phyloP scores from a whole-genome alignment of 495 filamentous ascomycete genomes.

The Halenospora varia region DNA sequence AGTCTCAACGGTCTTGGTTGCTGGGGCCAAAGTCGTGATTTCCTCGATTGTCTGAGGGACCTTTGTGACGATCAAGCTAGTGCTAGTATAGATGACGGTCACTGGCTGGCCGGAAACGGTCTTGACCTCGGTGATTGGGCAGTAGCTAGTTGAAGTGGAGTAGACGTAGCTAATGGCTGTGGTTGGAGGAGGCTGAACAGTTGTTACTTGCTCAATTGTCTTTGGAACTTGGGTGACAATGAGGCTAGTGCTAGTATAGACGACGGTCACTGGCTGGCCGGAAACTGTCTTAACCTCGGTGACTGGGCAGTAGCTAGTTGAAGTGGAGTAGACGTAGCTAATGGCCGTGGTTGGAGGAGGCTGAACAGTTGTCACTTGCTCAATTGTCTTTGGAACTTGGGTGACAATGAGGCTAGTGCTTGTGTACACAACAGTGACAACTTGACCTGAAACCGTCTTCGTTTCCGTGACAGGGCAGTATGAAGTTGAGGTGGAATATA shows the following conservation, averaged over 20 bases:
- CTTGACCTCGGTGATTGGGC: constrained; percentile 9
- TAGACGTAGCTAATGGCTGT: background rate
- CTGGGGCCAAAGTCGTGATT: background rate
- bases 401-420: constrained; percentile 11
- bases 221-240: constrained; percentile 8
- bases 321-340: background rate
- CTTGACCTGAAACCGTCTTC: constrained; percentile 8
- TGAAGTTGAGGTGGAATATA: background rate
- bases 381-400: constrained; percentile 7
- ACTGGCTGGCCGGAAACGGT: constrained; percentile 9
- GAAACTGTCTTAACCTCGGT: constrained; percentile 12
- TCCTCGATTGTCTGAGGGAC: constrained; percentile 7
- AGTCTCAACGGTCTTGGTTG: background rate
- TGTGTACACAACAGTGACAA: constrained; percentile 9
- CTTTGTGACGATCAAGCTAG: constrained; percentile 6
- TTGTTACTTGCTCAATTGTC: background rate
- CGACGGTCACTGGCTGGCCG: constrained; percentile 5
- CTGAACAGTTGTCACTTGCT: background rate
- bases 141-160: background rate
- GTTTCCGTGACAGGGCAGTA: constrained; percentile 11
- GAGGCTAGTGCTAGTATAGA: constrained; percentile 11
- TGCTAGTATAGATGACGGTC: constrained; percentile 10
- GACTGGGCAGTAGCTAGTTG: constrained; percentile 5
- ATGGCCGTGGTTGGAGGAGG: background rate
- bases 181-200: background rate